These are phyloP conservation scores for Saccharomycopsis schoenii DNA, from an alignment of 805 yeast genomes.

Conservation along the genomic window DNA sequence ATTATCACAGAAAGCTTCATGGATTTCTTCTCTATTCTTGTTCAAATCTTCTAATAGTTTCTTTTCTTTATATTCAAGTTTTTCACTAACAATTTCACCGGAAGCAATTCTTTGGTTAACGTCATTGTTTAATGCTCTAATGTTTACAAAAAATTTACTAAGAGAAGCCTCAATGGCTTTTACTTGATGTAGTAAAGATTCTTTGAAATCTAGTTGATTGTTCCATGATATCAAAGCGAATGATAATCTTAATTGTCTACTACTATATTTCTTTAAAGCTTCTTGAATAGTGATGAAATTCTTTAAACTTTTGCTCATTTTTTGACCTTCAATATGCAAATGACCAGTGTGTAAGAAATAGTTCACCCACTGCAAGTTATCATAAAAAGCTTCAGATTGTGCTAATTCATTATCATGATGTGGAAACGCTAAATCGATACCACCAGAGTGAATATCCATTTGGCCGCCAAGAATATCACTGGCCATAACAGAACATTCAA, in stretches of 20 bases:
- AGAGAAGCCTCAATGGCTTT: conserved; percentile 63
- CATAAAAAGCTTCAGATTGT: conserved; percentile 88
- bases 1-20: conserved; percentile 81
- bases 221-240: conserved; percentile 93
- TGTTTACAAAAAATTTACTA: conserved; percentile 74
- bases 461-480: conserved; percentile 71
- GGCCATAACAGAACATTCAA: conserved; percentile 99
- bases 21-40: conserved; percentile 47
- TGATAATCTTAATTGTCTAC: conserved; percentile 83
- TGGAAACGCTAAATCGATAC: conserved; percentile 95
- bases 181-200: conserved; percentile 65
- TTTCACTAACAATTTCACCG: conserved; percentile 52
- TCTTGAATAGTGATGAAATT: conserved; percentile 92
- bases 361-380: conserved; percentile 90
- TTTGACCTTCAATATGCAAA: conserved; percentile 95
- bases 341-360: conserved; percentile 97
- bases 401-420: conserved; percentile 98
- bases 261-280: conserved; percentile 59
- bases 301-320: conserved; percentile 92
- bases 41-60: conserved; percentile 41
- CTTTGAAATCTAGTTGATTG: conserved; percentile 85
- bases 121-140: conserved; percentile 74
- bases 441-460: conserved; percentile 95
- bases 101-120: conserved; percentile 36
- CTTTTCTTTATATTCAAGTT: conserved; percentile 46